Evolutionary conservation across 352 stramenopile species (phyloP).

Genomic region (Globisporangium irregulare): DNA sequence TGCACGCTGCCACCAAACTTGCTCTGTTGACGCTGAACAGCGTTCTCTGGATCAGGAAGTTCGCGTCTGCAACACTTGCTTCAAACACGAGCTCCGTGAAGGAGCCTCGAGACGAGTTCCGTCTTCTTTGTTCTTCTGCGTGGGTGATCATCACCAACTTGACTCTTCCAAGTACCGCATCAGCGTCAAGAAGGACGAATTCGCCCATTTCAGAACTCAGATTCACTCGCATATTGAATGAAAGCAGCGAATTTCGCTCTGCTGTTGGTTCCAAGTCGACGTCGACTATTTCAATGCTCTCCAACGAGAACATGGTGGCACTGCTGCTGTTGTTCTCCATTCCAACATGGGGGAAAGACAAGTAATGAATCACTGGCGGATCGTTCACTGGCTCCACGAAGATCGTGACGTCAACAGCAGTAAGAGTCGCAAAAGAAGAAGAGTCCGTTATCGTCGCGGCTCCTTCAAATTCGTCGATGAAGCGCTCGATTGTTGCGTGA

Average conservation of each 20-base stretch:
- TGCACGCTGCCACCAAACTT: background rate
- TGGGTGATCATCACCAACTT: background rate
- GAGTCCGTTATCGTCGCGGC: background rate
- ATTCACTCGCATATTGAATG: slow-evolving; percentile 8
- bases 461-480: background rate
- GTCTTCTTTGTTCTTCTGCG: background rate
- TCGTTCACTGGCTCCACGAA: slow-evolving; percentile 14
- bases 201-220: slow-evolving; percentile 2
- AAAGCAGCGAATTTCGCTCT: background rate
- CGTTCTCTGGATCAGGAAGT: slow-evolving; percentile 13
- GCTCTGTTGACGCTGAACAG: slow-evolving; percentile 8
- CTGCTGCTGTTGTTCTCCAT: background rate
- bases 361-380: slow-evolving; percentile 9
- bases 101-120: background rate
- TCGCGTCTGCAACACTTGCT: slow-evolving; percentile 14
- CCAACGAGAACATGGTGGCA: background rate
- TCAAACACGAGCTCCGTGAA: slow-evolving; percentile 20
- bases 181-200: slow-evolving; percentile 5
- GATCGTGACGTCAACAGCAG: background rate
- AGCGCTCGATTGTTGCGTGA: background rate
- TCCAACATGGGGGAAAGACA: background rate
- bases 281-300: slow-evolving; percentile 8
- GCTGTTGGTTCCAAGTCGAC: background rate
- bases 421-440: background rate
- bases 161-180: background rate